Conservation (phyloP, 2,329 filamentous ascomycete species). For the Aspergillus quadricinctus region DNA sequence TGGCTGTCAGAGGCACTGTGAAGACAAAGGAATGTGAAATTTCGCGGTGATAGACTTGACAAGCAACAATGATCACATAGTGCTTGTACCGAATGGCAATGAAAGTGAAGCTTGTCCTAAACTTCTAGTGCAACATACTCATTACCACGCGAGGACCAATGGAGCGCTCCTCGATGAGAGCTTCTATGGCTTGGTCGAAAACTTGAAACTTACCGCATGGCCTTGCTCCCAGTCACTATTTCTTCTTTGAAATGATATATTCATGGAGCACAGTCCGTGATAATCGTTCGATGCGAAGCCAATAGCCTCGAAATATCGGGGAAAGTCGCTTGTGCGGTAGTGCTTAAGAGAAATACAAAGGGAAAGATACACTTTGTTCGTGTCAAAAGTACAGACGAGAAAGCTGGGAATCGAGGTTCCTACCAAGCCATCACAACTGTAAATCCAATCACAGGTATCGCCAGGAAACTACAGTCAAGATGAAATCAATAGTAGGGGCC, state of each 20-base stretch:
- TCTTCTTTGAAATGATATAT: too few species aligned
- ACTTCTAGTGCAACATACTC: too few species aligned
- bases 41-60: neutral
- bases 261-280: neutral
- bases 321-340: too few species aligned
- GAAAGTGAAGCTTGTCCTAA: neutral
- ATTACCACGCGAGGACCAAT: neutral
- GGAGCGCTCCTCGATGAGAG: neutral
- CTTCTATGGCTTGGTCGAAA: neutral
- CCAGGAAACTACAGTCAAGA: too few species aligned
- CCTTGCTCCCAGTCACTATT: neutral
- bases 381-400: too few species aligned
- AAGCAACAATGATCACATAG: neutral
- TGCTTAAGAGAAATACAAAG: too few species aligned
- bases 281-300: neutral
- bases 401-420: too few species aligned
- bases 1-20: conserved; percentile 59
- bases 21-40: conserved; percentile 9
- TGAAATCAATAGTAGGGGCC: too few species aligned
- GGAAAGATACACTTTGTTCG: too few species aligned
- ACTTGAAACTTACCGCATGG: neutral
- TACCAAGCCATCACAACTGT: too few species aligned
- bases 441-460: too few species aligned
- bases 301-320: neutral
- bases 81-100: neutral